Percentiles rank a stretch among this genome's conserved stretches.
Evolutionary conservation across 177 flowering plant genomes (phyloP).

Genomic region (Tripterygium wilfordii): DNA sequence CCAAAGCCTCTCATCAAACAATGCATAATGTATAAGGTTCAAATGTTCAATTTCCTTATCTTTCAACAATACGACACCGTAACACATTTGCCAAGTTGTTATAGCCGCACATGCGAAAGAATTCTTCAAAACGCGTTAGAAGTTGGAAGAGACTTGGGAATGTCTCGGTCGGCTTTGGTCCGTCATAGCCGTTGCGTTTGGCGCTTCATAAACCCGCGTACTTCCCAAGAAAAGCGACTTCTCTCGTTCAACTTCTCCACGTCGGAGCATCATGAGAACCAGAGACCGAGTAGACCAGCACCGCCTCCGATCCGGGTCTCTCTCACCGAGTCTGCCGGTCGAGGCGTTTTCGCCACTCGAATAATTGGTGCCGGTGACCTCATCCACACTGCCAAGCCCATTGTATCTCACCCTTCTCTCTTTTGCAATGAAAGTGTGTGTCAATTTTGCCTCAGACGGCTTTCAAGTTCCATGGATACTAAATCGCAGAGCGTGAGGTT

Average conservation of each 20-base stretch:
- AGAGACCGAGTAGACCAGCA: slow-evolving; percentile 14
- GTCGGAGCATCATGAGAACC: slow-evolving; percentile 1
- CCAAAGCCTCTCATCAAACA: too few relatives aligned
- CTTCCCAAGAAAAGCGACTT: not conserved
- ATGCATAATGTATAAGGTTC: too few relatives aligned
- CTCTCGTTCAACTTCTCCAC: not conserved
- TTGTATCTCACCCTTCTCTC: slow-evolving; percentile 62
- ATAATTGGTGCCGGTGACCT: slow-evolving; percentile 66
- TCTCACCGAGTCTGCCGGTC: slow-evolving; percentile 73
- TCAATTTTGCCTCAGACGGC: slow-evolving; percentile 59
- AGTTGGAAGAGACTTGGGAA: not conserved
- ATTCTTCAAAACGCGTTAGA: too few relatives aligned
- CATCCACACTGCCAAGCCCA: slow-evolving; percentile 79
- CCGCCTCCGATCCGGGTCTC: slow-evolving; percentile 83
- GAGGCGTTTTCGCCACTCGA: slow-evolving; percentile 86
- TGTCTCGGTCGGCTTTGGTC: not conserved
- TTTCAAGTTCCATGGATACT: slow-evolving; percentile 3
- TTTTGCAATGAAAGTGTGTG: slow-evolving; percentile 43
- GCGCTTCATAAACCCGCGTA: slow-evolving; percentile 8
- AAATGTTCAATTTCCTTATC: too few relatives aligned
- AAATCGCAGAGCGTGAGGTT: slow-evolving; percentile 21
- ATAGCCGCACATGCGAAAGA: too few relatives aligned
- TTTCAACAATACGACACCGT: too few relatives aligned
- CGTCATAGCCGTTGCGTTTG: slow-evolving; percentile 14
- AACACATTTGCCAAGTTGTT: too few relatives aligned